These are phyloP conservation scores for Leishmania arabica DNA, from an alignment of 208 protist species.

Conservation along the genomic window DNA sequence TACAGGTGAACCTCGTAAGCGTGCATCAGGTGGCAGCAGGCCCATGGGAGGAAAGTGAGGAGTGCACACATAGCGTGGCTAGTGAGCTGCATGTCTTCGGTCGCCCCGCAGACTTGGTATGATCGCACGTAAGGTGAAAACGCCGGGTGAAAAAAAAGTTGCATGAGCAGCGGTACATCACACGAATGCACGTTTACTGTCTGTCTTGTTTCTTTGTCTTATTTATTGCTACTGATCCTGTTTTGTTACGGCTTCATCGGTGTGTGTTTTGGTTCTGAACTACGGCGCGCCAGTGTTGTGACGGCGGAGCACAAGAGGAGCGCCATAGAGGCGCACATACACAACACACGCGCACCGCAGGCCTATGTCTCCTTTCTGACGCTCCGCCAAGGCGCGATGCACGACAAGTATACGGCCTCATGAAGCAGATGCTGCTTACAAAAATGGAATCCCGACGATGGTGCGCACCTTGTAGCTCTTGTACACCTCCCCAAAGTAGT, in stretches of 20 bases:
- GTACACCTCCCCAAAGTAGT: slow-evolving; percentile 94
- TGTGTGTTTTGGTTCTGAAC: no score
- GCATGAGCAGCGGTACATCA: not conserved
- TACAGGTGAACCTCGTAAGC: not conserved
- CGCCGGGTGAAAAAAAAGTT: not conserved
- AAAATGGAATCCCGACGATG: slow-evolving; percentile 89
- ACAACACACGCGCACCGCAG: not conserved
- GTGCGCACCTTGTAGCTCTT: slow-evolving; percentile 68
- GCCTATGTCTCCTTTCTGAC: not conserved
- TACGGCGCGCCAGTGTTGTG: not conserved
- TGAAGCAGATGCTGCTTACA: not conserved
- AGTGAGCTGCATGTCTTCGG: not conserved
- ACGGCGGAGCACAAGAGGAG: not conserved
- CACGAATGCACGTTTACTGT: not conserved
- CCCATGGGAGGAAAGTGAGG: not conserved
- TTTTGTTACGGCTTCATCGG: no score
- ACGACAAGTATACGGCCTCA: not conserved
- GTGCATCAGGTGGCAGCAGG: not conserved
- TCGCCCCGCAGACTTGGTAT: not conserved
- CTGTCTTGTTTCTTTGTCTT: no score
- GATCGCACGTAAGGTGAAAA: not conserved
- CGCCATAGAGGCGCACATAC: not conserved
- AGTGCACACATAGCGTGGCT: not conserved
- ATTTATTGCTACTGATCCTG: no score
- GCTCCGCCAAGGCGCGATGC: not conserved